These are phyloP conservation scores for Gypsophila paniculata DNA, from an alignment of 179 eudicot genomes.

Conservation along the genomic window DNA sequence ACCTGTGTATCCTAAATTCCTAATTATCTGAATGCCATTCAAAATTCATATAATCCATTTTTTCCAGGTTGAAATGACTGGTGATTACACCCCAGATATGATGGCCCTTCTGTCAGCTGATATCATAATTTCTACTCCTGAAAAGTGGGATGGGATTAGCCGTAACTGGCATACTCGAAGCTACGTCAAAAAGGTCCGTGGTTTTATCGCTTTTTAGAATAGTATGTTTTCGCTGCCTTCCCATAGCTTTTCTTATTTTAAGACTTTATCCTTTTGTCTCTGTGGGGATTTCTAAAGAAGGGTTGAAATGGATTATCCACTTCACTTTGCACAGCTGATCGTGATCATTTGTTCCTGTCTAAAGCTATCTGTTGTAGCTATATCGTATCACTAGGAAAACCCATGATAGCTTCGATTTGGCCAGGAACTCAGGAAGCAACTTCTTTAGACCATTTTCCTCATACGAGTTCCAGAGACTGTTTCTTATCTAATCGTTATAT, in stretches of 20 bases:
- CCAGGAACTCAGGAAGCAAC: no score
- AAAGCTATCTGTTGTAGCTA: not conserved
- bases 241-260: not conserved
- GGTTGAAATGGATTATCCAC: not conserved
- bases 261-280: not conserved
- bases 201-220: not conserved
- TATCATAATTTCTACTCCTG: constrained; percentile 96
- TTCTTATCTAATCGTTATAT: not conserved
- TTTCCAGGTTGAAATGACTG: constrained; percentile 98
- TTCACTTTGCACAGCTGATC: not conserved
- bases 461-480: not conserved
- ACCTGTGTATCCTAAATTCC: constrained; percentile 1
- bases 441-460: not conserved
- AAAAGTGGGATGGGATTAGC: constrained; percentile 99
- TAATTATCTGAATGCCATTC: constrained; percentile 10
- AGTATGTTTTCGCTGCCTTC: constrained; percentile 5
- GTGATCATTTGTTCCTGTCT: not conserved
- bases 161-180: constrained; percentile 97
- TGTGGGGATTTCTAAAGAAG: not conserved
- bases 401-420: no score
- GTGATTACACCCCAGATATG: constrained; percentile 93
- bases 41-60: constrained; percentile 15
- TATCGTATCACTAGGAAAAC: not conserved
- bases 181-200: constrained; percentile 80
- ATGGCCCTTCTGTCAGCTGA: constrained; percentile 90